Evolutionary conservation across 495 filamentous ascomycete species (phyloP), one percentile per base, ranked within the genome.

Genomic region (Xylaria bambusicola): DNA sequence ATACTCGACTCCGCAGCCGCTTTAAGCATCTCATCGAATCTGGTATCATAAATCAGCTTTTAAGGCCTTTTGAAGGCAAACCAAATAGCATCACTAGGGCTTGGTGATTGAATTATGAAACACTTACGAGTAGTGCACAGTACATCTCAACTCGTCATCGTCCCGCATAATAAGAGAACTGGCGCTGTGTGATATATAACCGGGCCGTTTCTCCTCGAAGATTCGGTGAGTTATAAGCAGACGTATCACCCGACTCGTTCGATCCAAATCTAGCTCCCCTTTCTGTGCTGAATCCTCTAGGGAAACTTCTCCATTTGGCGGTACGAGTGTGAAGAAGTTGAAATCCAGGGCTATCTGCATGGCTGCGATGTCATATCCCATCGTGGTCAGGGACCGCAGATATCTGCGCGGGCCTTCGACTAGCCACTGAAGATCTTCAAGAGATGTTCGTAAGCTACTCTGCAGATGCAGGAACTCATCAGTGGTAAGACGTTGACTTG

Each of bases 11-110:
- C 62, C 8, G 70, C 52, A 15, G 70, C 56, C 0, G 71, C 70
- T 44, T 64, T 52, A 38, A 73, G 59, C 58, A 72, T 66, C 20
- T 74, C 71, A 55, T 73, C 71, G 9, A 74, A 33, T 45, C n/a
- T n/a, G n/a, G n/a, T n/a, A n/a, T n/a, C n/a, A n/a, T n/a, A n/a
- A n/a, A n/a, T n/a, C n/a, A n/a, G n/a, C n/a, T n/a, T n/a, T n/a
- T n/a, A n/a, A n/a, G n/a, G n/a, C n/a, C n/a, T n/a, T n/a, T n/a
- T n/a, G n/a, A n/a, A n/a, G n/a, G n/a, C n/a, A n/a, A n/a, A n/a
- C n/a, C n/a, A n/a, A n/a, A n/a, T n/a, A n/a, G n/a, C n/a, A n/a
- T n/a, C n/a, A n/a, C n/a, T n/a, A n/a, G n/a, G n/a, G n/a, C n/a
- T n/a, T n/a, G n/a, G n/a, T n/a, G n/a, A n/a, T n/a, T n/a, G n/a